Evolutionary conservation across 2,329 filamentous ascomycete genomes (phyloP).

Genomic region (Aspergillus alliaceus): DNA sequence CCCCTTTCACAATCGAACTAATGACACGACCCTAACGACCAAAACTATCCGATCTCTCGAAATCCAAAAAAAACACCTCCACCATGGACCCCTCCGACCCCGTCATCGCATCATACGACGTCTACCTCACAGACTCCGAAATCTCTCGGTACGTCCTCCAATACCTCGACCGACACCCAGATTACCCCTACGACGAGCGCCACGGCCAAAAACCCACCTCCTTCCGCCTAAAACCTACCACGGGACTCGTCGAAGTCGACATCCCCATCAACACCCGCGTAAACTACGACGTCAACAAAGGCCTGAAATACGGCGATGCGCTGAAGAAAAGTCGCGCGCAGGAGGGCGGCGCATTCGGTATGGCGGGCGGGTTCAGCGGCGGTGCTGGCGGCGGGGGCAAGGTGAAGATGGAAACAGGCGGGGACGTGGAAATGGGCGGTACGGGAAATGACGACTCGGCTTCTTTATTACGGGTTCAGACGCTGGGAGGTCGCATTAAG

Average conservation of each 20-base stretch:
- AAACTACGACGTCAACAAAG: slow-evolving; percentile 83
- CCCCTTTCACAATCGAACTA: background rate
- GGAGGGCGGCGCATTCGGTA: slow-evolving; percentile 66
- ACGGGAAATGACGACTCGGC: slow-evolving; percentile 38
- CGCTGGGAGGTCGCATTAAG: slow-evolving; percentile 77
- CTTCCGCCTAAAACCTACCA: slow-evolving; percentile 76
- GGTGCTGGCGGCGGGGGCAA: slow-evolving; percentile 24
- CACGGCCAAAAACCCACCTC: slow-evolving; percentile 62
- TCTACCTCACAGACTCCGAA: slow-evolving; percentile 78
- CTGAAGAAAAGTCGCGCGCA: slow-evolving; percentile 59
- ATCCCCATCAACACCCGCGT: slow-evolving; percentile 72
- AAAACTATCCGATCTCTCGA: background rate
- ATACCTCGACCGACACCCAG: slow-evolving; percentile 69
- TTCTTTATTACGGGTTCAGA: slow-evolving; percentile 71
- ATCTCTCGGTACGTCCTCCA: slow-evolving; percentile 79
- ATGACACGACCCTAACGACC: background rate
- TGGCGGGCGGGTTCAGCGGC: slow-evolving; percentile 69
- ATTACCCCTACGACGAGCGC: slow-evolving; percentile 61
- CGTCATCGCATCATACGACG: slow-evolving; percentile 72
- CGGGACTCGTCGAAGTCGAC: slow-evolving; percentile 88
- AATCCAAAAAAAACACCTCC: background rate
- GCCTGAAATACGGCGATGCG: slow-evolving; percentile 77
- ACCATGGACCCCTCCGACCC: slow-evolving; percentile 52
- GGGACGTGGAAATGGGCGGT: slow-evolving; percentile 15
- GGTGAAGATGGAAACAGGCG: slow-evolving; percentile 23